A percentile compares a stretch with the other conserved stretches of the same genome.
phyloP scores from a whole-genome alignment of 2,329 filamentous ascomycete species.

The Fusarium sp. region DNA sequence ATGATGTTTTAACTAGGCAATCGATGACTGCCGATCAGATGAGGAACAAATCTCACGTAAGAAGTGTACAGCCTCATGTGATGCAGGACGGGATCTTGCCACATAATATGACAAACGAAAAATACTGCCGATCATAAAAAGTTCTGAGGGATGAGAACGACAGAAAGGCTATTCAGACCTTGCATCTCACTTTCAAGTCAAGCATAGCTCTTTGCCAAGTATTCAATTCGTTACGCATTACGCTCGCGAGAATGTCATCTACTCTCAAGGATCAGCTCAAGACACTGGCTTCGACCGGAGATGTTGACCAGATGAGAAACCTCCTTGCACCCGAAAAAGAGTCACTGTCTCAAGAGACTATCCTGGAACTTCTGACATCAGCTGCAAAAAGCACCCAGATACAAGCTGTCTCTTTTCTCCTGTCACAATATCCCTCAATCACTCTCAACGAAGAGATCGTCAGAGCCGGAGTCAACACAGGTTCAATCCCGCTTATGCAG shows the following conservation, averaged over 20 bases:
- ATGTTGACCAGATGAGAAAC: not conserved
- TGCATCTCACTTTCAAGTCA: not conserved
- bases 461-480: not conserved
- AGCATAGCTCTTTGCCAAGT: not conserved
- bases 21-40: not conserved
- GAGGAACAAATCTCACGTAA: not conserved
- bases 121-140: not conserved
- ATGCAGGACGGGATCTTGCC: not conserved
- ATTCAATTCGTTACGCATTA: rapidly evolving
- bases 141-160: not conserved
- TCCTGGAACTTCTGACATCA: not conserved
- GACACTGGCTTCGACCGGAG: not conserved
- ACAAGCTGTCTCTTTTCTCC: not conserved
- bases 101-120: not conserved
- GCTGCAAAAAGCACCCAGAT: not conserved
- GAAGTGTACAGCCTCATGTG: not conserved
- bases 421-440: rapidly evolving
- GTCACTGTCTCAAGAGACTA: rapidly evolving
- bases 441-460: not conserved
- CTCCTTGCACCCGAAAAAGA: not conserved
- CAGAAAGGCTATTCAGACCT: not conserved
- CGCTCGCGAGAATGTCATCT: rapidly evolving
- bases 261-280: not conserved
- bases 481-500: not conserved
- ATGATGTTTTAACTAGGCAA: not conserved